phyloP scores from a whole-genome alignment of 1,284 basidiomycete genomes.

The Takashimella tepidaria region DNA sequence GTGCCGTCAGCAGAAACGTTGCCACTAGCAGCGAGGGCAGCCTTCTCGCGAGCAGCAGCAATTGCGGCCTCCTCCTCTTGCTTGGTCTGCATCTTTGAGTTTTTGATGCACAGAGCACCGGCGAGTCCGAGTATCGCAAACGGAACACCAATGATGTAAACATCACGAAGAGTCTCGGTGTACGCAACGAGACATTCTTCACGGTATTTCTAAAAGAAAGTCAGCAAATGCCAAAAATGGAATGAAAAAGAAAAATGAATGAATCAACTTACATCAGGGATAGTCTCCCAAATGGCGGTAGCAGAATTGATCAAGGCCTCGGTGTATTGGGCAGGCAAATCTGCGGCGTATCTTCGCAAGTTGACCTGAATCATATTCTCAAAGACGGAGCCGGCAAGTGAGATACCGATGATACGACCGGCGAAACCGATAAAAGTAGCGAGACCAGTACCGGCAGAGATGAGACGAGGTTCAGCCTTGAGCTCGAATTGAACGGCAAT shows the following conservation, averaged over 20 bases:
- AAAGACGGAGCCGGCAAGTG: constrained; percentile 44
- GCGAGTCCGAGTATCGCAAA: constrained; percentile 28
- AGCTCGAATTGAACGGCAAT: constrained; percentile 43
- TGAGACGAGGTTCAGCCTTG: constrained; percentile 34
- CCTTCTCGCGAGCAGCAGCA: constrained; percentile 16
- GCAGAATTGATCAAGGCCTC: constrained; percentile 30
- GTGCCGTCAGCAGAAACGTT: background rate
- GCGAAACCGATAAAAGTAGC: constrained; percentile 39
- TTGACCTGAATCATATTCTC: constrained; percentile 41
- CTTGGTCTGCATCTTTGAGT: constrained; percentile 35
- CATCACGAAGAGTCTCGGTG: constrained; percentile 32
- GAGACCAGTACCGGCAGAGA: constrained; percentile 36
- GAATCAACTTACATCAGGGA: constrained; percentile 33
- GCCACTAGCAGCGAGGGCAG: background rate
- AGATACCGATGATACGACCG: constrained; percentile 44
- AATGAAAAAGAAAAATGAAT: too few relatives aligned
- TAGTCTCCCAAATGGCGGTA: constrained; percentile 29
- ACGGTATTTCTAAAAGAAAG: too few relatives aligned
- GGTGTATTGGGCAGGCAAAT: constrained; percentile 17
- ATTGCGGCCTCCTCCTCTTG: constrained; percentile 8
- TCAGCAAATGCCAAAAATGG: too few relatives aligned
- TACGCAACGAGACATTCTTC: constrained; percentile 34
- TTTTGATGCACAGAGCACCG: constrained; percentile 34
- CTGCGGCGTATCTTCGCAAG: constrained; percentile 28
- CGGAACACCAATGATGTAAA: constrained; percentile 42